Evolutionary conservation across 2,329 filamentous ascomycete genomes (phyloP).

Genomic region (Curvularia sp.): DNA sequence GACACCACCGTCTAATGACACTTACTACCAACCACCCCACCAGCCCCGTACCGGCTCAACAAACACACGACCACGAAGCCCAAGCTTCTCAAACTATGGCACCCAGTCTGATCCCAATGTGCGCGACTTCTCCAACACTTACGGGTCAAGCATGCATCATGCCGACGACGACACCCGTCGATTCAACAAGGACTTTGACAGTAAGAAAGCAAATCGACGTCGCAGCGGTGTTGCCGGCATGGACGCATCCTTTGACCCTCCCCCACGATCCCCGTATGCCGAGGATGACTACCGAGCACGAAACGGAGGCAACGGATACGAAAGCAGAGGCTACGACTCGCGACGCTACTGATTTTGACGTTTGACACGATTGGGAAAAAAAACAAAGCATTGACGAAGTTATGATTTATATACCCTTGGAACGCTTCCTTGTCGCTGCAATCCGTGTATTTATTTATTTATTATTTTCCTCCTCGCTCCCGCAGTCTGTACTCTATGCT

Average conservation of each 20-base stretch:
- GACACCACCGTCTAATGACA: conserved; percentile 31
- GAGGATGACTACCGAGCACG: conserved; percentile 43
- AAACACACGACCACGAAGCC: conserved; percentile 41
- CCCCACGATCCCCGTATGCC: conserved; percentile 41
- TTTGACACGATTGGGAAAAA: too few relatives aligned
- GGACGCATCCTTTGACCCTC: conserved; percentile 40
- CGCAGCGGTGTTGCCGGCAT: conserved; percentile 33
- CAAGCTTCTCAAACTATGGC: conserved; percentile 46
- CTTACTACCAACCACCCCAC: conserved; percentile 30
- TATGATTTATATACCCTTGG: conserved; percentile 16
- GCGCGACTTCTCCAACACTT: conserved; percentile 40
- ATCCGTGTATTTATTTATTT: background rate
- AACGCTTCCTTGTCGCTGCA: background rate
- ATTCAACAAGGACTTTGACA: conserved; percentile 43
- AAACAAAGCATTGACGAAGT: conserved; percentile 13
- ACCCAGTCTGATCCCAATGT: conserved; percentile 46
- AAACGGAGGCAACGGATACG: conserved; percentile 37
- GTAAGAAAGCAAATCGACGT: conserved; percentile 36
- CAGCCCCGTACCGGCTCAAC: conserved; percentile 35
- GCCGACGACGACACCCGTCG: conserved; percentile 42
- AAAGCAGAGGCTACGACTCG: conserved; percentile 39
- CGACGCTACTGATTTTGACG: conserved; percentile 39
- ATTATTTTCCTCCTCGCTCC: background rate
- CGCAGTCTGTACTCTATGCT: too few relatives aligned
- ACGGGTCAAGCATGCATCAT: conserved; percentile 44